Conservation (phyloP, 192 early-diverging fungal species). For the Phlyctochytrium arcticum region DNA sequence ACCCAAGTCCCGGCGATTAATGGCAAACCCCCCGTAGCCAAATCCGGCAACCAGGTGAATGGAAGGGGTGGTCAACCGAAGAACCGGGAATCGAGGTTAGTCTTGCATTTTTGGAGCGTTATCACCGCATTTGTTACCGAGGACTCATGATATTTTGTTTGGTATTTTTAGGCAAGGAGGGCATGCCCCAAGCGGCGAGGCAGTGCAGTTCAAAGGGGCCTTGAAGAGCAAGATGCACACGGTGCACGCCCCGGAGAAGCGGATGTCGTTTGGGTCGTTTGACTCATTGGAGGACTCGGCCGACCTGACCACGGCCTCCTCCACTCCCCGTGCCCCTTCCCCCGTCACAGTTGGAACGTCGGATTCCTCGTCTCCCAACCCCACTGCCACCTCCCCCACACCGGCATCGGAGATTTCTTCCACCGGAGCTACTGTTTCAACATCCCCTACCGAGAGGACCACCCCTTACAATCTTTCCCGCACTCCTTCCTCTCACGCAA, state of each 20-base stretch:
- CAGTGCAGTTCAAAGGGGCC: conserved; percentile 18
- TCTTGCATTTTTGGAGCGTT: too few relatives aligned
- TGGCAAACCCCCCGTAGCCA: neutral
- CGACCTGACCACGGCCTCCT: neutral
- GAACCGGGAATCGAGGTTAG: neutral
- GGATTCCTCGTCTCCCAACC: neutral
- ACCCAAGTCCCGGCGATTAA: too few relatives aligned
- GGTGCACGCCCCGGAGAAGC: neutral
- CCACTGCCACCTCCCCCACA: neutral
- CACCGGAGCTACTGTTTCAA: conserved; percentile 3
- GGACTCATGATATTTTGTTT: too few relatives aligned
- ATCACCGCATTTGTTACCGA: too few relatives aligned
- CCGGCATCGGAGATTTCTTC: neutral
- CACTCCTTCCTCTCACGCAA: neutral
- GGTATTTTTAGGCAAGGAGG: neutral
- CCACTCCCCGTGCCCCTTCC: neutral
- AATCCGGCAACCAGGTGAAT: neutral
- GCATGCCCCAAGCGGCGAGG: neutral
- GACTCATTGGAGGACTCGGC: conserved; percentile 6
- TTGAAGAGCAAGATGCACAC: conserved; percentile 3
- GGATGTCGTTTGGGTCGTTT: conserved; percentile 16
- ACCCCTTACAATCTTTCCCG: neutral
- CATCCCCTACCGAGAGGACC: neutral
- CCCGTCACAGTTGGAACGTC: neutral
- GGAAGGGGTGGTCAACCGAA: neutral